Evolutionary conservation across 2,329 filamentous ascomycete genomes (phyloP).

Genomic region (Cladosporium oxysporum): DNA sequence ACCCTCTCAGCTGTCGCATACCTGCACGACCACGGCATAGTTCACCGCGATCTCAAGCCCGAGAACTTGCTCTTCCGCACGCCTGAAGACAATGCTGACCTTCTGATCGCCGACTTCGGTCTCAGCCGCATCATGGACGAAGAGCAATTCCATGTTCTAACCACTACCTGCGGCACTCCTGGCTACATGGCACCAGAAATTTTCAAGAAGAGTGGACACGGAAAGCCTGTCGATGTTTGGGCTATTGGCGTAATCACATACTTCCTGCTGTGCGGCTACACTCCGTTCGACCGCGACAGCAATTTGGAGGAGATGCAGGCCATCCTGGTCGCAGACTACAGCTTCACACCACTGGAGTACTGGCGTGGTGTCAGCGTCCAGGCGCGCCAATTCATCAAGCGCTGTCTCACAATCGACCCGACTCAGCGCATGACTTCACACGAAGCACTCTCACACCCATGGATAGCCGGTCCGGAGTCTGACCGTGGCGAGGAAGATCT

Average conservation of each 20-base stretch:
- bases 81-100: constrained; percentile 94
- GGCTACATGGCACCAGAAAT: constrained; percentile 99
- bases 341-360: constrained; percentile 91
- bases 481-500: constrained; percentile 55
- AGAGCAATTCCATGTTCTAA: constrained; percentile 95
- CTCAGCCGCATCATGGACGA: constrained; percentile 98
- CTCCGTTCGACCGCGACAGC: constrained; percentile 93
- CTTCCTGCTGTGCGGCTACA: constrained; percentile 96
- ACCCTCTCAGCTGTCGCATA: constrained; percentile 98
- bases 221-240: constrained; percentile 98
- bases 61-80: constrained; percentile 97
- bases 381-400: constrained; percentile 86
- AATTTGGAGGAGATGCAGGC: constrained; percentile 99
- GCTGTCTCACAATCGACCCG: constrained; percentile 89
- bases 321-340: constrained; percentile 94
- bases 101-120: constrained; percentile 96
- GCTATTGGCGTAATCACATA: constrained; percentile 98
- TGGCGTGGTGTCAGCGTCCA: constrained; percentile 89
- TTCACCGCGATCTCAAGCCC: constrained; percentile 95
- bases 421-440: constrained; percentile 87
- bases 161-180: constrained; percentile 94
- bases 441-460: constrained; percentile 66
- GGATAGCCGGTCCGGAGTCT: constrained; percentile 60
- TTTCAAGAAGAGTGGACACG: constrained; percentile 97
- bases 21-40: constrained; percentile 96